Evolutionary conservation across 306 rosid species (phyloP).

Genomic region (Vicia villosa): DNA sequence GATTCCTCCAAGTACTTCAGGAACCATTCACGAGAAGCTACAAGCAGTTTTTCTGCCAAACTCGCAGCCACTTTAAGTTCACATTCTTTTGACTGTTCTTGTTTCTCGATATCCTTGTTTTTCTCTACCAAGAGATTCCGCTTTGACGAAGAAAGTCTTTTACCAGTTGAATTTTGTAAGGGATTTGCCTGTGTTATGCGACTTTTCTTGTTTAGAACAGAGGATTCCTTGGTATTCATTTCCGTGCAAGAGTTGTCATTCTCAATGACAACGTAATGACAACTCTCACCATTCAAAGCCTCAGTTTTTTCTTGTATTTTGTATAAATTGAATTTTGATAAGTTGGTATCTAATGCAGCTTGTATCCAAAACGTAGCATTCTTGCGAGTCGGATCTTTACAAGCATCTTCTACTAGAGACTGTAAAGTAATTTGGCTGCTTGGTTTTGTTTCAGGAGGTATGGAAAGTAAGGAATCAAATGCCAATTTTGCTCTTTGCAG

Average conservation of each 20-base stretch:
- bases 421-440: slow-evolving; percentile 5
- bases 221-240: slow-evolving; percentile 27
- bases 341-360: slow-evolving; percentile 69
- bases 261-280: slow-evolving; percentile 50
- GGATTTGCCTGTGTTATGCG: slow-evolving; percentile 35
- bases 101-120: slow-evolving; percentile 39
- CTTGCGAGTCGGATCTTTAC: slow-evolving; percentile 40
- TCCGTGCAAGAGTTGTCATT: slow-evolving; percentile 38
- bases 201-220: slow-evolving; percentile 41
- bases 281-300: slow-evolving; percentile 39
- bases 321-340: slow-evolving; percentile 57
- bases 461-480: slow-evolving; percentile 47
- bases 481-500: slow-evolving; percentile 44
- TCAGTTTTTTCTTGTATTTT: slow-evolving; percentile 40
- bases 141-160: slow-evolving; percentile 39
- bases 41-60: slow-evolving; percentile 52
- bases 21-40: slow-evolving; percentile 70
- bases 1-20: slow-evolving; percentile 65
- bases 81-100: slow-evolving; percentile 40
- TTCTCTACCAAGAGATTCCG: slow-evolving; percentile 35
- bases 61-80: slow-evolving; percentile 46
- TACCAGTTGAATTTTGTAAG: slow-evolving; percentile 34
- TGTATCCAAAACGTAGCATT: slow-evolving; percentile 67
- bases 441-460: slow-evolving; percentile 34
- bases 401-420: slow-evolving; percentile 34